These are phyloP conservation scores for Tephrocybe sp. DNA, from an alignment of 768 basidiomycete species.

Conservation along the genomic window DNA sequence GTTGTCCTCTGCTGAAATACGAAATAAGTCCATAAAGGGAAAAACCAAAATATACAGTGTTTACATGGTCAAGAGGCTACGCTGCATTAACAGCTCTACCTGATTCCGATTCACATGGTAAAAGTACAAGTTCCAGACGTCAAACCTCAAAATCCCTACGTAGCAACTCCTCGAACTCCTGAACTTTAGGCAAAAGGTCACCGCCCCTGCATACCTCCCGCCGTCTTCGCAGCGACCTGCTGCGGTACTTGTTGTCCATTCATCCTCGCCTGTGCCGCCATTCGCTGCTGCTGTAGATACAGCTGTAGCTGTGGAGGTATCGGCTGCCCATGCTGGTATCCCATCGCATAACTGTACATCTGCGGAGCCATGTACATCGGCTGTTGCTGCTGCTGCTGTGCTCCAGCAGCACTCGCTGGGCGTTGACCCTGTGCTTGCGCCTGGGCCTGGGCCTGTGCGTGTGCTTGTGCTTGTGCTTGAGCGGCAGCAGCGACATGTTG, in stretches of 20 bases:
- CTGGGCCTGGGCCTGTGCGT: slow-evolving; percentile 10
- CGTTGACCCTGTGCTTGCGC: slow-evolving; percentile 3
- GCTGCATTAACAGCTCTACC: too few relatives aligned
- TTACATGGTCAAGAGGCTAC: too few relatives aligned
- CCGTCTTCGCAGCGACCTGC: slow-evolving; percentile 9
- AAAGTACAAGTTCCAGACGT: too few relatives aligned
- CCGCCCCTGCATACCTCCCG: slow-evolving; percentile 14
- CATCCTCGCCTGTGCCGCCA: slow-evolving; percentile 5
- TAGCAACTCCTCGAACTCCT: too few relatives aligned
- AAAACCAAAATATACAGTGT: too few relatives aligned
- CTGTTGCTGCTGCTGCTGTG: slow-evolving; percentile 14
- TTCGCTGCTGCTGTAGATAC: slow-evolving; percentile 4
- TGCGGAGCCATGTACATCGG: slow-evolving; percentile 16
- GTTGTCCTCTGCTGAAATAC: too few relatives aligned
- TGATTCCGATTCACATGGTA: too few relatives aligned
- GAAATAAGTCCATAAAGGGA: too few relatives aligned
- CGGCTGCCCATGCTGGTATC: slow-evolving; percentile 11
- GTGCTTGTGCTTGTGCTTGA: slow-evolving; percentile 13
- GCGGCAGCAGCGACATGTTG: slow-evolving; percentile 18
- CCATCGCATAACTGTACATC: slow-evolving; percentile 17
- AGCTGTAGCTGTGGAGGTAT: slow-evolving; percentile 8
- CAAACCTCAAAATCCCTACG: too few relatives aligned
- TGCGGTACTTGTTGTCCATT: slow-evolving; percentile 8
- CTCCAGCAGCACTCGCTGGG: slow-evolving; percentile 10
- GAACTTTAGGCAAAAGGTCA: too few relatives aligned